These are phyloP conservation scores for Penicillium sp. DNA, from an alignment of 2,329 filamentous ascomycete genomes.

Conservation along the genomic window DNA sequence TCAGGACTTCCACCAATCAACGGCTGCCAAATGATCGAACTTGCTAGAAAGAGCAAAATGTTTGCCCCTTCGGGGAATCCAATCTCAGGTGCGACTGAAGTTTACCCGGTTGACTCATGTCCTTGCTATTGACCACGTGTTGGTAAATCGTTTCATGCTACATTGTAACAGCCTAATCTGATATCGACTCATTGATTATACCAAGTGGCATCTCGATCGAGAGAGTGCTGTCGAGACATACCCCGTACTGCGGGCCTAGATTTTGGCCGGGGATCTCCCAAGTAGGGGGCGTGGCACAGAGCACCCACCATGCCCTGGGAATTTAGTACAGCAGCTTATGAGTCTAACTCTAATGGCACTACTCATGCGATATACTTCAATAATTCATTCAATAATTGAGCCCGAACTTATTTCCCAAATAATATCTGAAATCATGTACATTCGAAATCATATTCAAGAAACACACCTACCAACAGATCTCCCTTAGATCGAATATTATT, in stretches of 20 bases:
- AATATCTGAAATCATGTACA: neutral
- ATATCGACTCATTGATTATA: neutral
- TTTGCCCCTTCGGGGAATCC: conserved; percentile 5
- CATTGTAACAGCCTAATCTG: neutral
- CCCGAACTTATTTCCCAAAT: too few species aligned
- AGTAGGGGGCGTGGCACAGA: conserved; percentile 9
- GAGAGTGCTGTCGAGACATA: conserved; percentile 1
- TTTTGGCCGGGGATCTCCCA: conserved; percentile 14
- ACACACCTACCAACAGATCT: too few species aligned
- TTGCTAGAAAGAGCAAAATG: conserved; percentile 30
- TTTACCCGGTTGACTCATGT: conserved; percentile 7
- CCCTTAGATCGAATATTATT: neutral
- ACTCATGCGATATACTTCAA: neutral
- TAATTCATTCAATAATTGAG: neutral
- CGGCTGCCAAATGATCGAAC: conserved; percentile 28
- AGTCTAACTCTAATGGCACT: neutral
- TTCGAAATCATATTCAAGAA: neutral
- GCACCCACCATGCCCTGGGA: neutral
- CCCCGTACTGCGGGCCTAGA: neutral
- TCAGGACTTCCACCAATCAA: conserved; percentile 14
- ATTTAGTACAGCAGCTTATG: neutral
- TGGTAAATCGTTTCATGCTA: neutral
- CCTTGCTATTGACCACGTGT: conserved; percentile 5
- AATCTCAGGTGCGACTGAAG: neutral
- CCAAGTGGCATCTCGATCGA: conserved; percentile 8